These are phyloP conservation scores for Gaultheria prostrata DNA, from an alignment of 148 eudicot genomes.

Conservation along the genomic window DNA sequence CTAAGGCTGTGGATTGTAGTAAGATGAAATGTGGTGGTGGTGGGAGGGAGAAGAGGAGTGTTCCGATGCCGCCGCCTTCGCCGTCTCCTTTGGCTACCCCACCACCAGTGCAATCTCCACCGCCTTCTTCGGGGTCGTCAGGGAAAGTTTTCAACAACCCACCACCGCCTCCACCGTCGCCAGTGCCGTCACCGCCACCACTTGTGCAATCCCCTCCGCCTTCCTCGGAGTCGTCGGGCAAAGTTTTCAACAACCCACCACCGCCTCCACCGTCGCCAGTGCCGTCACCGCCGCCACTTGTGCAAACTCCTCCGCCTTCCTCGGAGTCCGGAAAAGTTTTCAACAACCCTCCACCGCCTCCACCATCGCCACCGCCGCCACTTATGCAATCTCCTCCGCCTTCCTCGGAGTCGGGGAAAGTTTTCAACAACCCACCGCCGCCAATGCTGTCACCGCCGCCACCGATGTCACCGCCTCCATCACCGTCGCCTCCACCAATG, in stretches of 20 bases:
- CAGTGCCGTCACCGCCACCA: conserved; percentile 28
- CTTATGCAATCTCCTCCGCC: conserved; percentile 26
- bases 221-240: neutral
- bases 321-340: neutral
- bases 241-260: neutral
- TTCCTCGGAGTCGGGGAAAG: neutral
- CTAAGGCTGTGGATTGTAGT: conserved; percentile 56
- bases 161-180: conserved; percentile 25
- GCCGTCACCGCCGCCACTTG: conserved; percentile 25
- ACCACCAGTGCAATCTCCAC: conserved; percentile 21
- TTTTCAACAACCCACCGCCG: conserved; percentile 19
- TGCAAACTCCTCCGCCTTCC: conserved; percentile 22
- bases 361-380: conserved; percentile 23
- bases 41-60: neutral
- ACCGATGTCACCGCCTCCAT: neutral
- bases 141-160: no score
- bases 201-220: conserved; percentile 24
- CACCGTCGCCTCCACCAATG: conserved; percentile 17
- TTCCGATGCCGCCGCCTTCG: conserved; percentile 10
- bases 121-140: conserved; percentile 2
- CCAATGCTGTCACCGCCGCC: conserved; percentile 27
- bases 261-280: conserved; percentile 27
- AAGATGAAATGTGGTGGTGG: conserved; percentile 33
- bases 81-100: conserved; percentile 34
- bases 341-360: neutral